Conservation (phyloP, 2,329 filamentous ascomycete species). For the Diaporthe batatas region DNA sequence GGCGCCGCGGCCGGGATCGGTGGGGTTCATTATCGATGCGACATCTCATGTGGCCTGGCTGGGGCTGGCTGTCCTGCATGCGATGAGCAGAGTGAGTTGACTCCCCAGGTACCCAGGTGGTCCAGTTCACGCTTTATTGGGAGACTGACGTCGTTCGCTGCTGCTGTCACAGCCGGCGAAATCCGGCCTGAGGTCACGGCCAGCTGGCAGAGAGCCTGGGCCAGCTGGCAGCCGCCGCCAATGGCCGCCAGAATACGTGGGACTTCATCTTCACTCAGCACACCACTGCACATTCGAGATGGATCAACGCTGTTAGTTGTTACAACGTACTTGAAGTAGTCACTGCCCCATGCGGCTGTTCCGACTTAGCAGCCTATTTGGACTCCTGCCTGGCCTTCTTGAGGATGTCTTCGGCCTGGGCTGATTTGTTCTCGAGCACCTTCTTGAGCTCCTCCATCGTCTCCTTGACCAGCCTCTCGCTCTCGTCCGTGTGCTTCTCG, state of each 20-base stretch:
- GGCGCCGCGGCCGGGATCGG: conserved; percentile 39
- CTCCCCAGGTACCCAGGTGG: no score
- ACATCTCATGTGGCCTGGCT: conserved; percentile 36
- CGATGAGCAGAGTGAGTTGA: background rate
- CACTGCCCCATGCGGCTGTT: background rate
- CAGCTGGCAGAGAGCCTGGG: background rate
- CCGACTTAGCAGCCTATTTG: conserved; percentile 47
- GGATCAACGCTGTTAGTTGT: background rate
- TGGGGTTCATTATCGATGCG: conserved; percentile 39
- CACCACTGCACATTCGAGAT: no score
- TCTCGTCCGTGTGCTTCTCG: conserved; percentile 77
- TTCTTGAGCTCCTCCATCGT: conserved; percentile 76
- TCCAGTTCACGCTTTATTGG: no score
- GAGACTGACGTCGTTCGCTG: background rate
- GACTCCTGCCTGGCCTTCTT: conserved; percentile 66
- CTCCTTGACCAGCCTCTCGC: conserved; percentile 77
- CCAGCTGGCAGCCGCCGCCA: background rate
- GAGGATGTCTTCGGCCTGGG: conserved; percentile 69
- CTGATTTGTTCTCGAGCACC: conserved; percentile 71
- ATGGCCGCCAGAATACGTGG: background rate
- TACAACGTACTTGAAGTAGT: no score
- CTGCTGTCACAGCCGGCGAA: conserved; percentile 15
- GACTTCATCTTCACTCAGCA: no score
- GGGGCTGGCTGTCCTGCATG: background rate
- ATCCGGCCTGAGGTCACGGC: background rate